A percentile compares a stretch with the other conserved stretches of the same genome.
Evolutionary conservation across 805 yeast genomes (phyloP).

Genomic region (Metschnikowia hibisci): DNA sequence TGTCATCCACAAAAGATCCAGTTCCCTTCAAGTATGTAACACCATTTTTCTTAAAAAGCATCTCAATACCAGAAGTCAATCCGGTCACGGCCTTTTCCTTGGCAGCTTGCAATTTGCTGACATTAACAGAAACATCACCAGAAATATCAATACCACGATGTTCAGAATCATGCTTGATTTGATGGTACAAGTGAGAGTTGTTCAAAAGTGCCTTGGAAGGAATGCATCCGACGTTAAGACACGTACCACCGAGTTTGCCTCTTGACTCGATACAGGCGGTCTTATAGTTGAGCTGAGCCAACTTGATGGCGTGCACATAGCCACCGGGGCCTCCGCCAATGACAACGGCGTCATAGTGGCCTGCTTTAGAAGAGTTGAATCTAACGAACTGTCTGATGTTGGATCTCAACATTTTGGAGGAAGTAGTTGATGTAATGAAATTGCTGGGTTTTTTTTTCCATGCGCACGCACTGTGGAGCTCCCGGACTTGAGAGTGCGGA

Average conservation of each 20-base stretch:
- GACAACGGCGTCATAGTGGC: slow-evolving; percentile 83
- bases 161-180: slow-evolving; percentile 77
- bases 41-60: slow-evolving; percentile 92
- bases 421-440: background rate
- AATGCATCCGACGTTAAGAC: slow-evolving; percentile 98
- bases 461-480: slow-evolving; percentile 1
- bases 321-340: slow-evolving; percentile 99
- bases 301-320: slow-evolving; percentile 97
- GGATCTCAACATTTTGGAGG: slow-evolving; percentile 19
- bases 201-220: slow-evolving; percentile 95
- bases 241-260: slow-evolving; percentile 96
- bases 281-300: slow-evolving; percentile 91
- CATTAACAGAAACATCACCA: slow-evolving; percentile 67
- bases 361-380: slow-evolving; percentile 40
- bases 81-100: slow-evolving; percentile 88
- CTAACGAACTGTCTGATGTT: slow-evolving; percentile 35
- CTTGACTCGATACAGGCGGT: slow-evolving; percentile 97
- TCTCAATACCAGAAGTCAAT: slow-evolving; percentile 90
- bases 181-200: slow-evolving; percentile 91
- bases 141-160: slow-evolving; percentile 87
- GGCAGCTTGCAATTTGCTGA: slow-evolving; percentile 79
- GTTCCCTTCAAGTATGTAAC: slow-evolving; percentile 92
- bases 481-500: slow-evolving; percentile 6
- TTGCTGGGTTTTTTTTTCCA: slow-evolving; percentile 5
- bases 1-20: slow-evolving; percentile 83